A percentile compares a stretch with the other conserved stretches of the same genome.
These are phyloP conservation scores for Salvia rosmarinus DNA, from an alignment of 257 asterid genomes.

Conservation along the genomic window DNA sequence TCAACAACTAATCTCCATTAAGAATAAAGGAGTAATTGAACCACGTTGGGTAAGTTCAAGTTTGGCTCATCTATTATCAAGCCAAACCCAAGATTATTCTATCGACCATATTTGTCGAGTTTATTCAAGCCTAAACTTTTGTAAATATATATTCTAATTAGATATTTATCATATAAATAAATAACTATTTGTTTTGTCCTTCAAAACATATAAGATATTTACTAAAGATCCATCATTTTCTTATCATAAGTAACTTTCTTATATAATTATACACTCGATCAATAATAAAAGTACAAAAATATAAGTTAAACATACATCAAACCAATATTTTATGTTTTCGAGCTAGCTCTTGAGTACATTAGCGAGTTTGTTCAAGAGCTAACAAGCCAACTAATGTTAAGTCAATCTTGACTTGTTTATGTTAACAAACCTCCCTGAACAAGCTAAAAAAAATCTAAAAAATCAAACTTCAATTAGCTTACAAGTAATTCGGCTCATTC, in stretches of 20 bases:
- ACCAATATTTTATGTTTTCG: neutral
- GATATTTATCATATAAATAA: neutral
- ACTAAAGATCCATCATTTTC: neutral
- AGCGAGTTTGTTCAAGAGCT: neutral
- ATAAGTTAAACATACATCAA: neutral
- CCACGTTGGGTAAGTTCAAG: neutral
- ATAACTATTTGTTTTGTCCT: neutral
- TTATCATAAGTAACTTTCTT: neutral
- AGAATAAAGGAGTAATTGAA: neutral
- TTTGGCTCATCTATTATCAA: neutral
- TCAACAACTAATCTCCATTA: conserved; percentile 20
- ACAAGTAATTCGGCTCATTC: neutral
- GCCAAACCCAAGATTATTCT: neutral
- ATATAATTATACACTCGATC: neutral
- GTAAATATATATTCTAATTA: neutral
- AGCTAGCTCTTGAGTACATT: neutral
- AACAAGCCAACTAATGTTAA: neutral
- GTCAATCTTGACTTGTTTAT: neutral
- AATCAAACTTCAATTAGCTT: neutral
- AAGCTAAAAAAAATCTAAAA: neutral
- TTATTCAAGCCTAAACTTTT: neutral
- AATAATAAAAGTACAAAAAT: neutral
- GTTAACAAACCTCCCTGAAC: neutral
- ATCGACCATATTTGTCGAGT: neutral
- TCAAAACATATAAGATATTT: neutral